A percentile compares a stretch with the other conserved stretches of the same genome.
Evolutionary conservation across 306 rosid species (phyloP).

Genomic region (Styphnolobium japonicum): DNA sequence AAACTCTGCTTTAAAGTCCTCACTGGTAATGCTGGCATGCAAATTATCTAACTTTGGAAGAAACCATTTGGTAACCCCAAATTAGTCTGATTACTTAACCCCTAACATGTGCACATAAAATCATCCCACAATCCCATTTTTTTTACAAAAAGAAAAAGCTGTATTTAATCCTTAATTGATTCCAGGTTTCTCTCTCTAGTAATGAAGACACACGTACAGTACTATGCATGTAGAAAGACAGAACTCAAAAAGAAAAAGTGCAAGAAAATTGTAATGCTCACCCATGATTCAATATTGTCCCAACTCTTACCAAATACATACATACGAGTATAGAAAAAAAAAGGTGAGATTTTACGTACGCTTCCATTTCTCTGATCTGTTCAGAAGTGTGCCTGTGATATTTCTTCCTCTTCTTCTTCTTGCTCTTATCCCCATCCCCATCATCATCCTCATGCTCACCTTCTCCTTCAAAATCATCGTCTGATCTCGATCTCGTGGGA

Average conservation of each 20-base stretch:
- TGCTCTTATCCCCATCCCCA: constrained; percentile 48
- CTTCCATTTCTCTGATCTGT: constrained; percentile 97
- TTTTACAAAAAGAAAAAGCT: not conserved
- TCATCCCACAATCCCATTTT: not conserved
- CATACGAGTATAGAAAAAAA: not conserved
- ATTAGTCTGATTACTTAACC: constrained; percentile 4
- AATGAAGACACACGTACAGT: not conserved
- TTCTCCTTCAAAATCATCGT: constrained; percentile 72
- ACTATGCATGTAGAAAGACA: not conserved
- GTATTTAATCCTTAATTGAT: not conserved
- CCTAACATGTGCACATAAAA: constrained; percentile 1
- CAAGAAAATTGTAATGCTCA: not conserved
- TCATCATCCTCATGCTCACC: constrained; percentile 58
- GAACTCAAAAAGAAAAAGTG: not conserved
- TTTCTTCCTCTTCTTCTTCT: constrained; percentile 83
- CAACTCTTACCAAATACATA: not conserved
- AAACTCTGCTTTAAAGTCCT: constrained; percentile 13
- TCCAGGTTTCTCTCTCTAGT: not conserved
- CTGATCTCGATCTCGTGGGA: constrained; percentile 81
- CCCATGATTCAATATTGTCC: not conserved
- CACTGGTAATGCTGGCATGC: constrained; percentile 24
- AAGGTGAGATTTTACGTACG: constrained; percentile 34
- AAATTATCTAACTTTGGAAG: constrained; percentile 9
- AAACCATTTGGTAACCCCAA: not conserved
- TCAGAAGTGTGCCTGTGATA: constrained; percentile 90